These are phyloP conservation scores for Tylopilus sp. DNA, from an alignment of 1,284 basidiomycete species.

Conservation along the genomic window DNA sequence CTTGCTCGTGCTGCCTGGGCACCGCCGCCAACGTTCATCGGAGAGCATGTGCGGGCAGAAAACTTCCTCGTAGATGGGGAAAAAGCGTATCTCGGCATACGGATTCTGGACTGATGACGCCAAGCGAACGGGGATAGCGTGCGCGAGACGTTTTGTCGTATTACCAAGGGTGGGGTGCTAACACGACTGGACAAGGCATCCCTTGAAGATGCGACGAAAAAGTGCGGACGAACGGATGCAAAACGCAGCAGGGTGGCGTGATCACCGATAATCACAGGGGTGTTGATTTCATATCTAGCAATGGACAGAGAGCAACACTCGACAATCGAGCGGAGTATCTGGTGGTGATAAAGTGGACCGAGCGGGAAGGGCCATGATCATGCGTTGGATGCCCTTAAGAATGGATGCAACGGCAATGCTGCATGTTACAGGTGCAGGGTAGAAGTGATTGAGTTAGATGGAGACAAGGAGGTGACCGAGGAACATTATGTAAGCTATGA, in stretches of 20 bases:
- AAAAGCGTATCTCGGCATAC: neutral
- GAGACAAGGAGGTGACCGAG: slow-evolving; percentile 19
- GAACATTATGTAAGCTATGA: slow-evolving; percentile 20
- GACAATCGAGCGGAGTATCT: slow-evolving; percentile 10
- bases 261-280: slow-evolving; percentile 27
- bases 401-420: slow-evolving; percentile 12
- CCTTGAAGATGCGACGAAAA: slow-evolving; percentile 1
- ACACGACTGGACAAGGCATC: slow-evolving; percentile 4
- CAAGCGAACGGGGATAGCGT: slow-evolving; percentile 4
- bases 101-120: neutral
- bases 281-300: slow-evolving; percentile 29
- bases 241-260: slow-evolving; percentile 9
- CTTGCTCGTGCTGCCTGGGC: slow-evolving; percentile 16
- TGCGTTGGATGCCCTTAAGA: slow-evolving; percentile 11
- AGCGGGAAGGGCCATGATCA: slow-evolving; percentile 7
- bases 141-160: slow-evolving; percentile 7
- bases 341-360: slow-evolving; percentile 24
- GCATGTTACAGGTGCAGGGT: slow-evolving; percentile 2
- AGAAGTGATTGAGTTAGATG: too few species aligned
- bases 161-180: slow-evolving; percentile 1
- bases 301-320: slow-evolving; percentile 14
- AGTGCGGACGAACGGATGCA: slow-evolving; percentile 15
- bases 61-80: slow-evolving; percentile 27
- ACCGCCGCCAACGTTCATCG: slow-evolving; percentile 5
- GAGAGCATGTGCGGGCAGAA: neutral